These are phyloP conservation scores for Pythium graminicola DNA, from an alignment of 352 stramenopile species.

Conservation along the genomic window DNA sequence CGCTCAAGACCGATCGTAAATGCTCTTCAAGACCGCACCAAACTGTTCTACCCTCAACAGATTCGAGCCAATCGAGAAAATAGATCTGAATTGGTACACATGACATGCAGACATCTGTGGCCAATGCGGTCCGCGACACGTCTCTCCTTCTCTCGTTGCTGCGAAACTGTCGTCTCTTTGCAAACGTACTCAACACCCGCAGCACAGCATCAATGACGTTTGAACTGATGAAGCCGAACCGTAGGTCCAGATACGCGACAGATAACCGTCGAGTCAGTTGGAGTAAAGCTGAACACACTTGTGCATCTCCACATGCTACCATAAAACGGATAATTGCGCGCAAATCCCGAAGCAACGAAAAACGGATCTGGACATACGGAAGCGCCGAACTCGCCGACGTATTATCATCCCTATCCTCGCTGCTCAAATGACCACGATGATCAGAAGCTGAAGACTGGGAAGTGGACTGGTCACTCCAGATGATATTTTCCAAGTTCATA, in stretches of 20 bases:
- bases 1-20: slow-evolving; percentile 59
- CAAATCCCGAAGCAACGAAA: slow-evolving; percentile 64
- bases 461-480: slow-evolving; percentile 64
- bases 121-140: not conserved
- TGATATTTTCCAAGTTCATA: slow-evolving; percentile 73
- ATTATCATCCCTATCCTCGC: slow-evolving; percentile 11
- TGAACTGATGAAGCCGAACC: slow-evolving; percentile 67
- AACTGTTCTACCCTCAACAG: slow-evolving; percentile 70
- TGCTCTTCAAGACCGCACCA: slow-evolving; percentile 83
- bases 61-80: slow-evolving; percentile 73
- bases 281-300: slow-evolving; percentile 46
- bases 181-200: slow-evolving; percentile 35
- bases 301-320: slow-evolving; percentile 43
- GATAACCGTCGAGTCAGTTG: slow-evolving; percentile 49
- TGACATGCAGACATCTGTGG: slow-evolving; percentile 36
- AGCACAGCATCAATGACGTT: slow-evolving; percentile 70
- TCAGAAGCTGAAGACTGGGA: slow-evolving; percentile 2
- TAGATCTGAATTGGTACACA: slow-evolving; percentile 68
- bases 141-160: not conserved
- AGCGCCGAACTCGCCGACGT: slow-evolving; percentile 26
- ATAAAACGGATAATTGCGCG: slow-evolving; percentile 59
- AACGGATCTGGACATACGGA: slow-evolving; percentile 52
- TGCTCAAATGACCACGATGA: slow-evolving; percentile 14
- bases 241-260: slow-evolving; percentile 66
- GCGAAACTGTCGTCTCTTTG: not conserved